phyloP scores from a whole-genome alignment of 1,139 yeast genomes.

The Yamadazyma sp. region DNA sequence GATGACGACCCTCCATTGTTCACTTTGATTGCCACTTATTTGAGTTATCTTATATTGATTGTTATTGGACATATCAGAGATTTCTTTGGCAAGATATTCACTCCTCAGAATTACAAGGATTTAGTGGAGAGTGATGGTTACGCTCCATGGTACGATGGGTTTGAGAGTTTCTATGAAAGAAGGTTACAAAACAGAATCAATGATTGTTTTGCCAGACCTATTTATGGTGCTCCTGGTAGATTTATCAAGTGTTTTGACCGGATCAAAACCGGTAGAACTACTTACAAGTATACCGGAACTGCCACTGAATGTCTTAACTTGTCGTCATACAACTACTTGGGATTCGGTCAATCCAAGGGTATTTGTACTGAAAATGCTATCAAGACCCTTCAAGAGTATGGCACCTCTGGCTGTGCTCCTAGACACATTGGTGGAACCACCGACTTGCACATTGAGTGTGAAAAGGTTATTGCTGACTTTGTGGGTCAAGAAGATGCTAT shows the following conservation, averaged over 20 bases:
- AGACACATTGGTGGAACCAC: constrained; percentile 74
- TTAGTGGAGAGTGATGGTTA: constrained; percentile 81
- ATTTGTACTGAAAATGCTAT: constrained; percentile 82
- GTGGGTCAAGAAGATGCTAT: constrained; percentile 90
- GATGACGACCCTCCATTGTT: constrained; percentile 86
- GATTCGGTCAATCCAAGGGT: constrained; percentile 95
- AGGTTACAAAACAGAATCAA: constrained; percentile 87
- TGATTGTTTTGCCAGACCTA: constrained; percentile 94
- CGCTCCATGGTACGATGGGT: constrained; percentile 94
- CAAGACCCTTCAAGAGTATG: constrained; percentile 61
- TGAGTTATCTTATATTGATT: constrained; percentile 79
- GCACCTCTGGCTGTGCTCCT: constrained; percentile 79
- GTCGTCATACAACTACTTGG: constrained; percentile 89
- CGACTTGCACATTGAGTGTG: constrained; percentile 74
- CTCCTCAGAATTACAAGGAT: constrained; percentile 62
- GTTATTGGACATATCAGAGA: constrained; percentile 89
- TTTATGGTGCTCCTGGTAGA: constrained; percentile 97
- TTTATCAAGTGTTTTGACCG: constrained; percentile 80
- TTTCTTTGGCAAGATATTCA: constrained; percentile 75
- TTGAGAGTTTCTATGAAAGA: constrained; percentile 90
- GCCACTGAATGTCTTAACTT: constrained; percentile 78
- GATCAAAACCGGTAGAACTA: constrained; percentile 58
- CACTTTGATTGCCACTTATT: constrained; percentile 76
- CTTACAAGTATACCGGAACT: constrained; percentile 71
- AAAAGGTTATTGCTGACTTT: constrained; percentile 74